Base-by-base conservation (phyloP, 2,329 filamentous ascomycete species). In the Paecilomyces sp. region DNA sequence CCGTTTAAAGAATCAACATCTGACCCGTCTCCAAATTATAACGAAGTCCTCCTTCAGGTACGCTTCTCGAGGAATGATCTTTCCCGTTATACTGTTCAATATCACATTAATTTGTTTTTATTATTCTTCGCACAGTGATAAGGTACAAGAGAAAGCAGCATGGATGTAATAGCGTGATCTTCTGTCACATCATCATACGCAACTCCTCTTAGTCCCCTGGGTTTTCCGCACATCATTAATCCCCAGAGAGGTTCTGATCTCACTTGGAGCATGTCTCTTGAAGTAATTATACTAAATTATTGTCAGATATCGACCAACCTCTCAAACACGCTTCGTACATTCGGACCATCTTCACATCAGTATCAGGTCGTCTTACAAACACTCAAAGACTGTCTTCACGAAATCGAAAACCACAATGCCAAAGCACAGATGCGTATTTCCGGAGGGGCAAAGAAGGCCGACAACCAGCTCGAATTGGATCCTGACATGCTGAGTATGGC, bases 271-370 rank as follows among this genome's bases (percentile, higher is more conserved):
- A 25, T 7, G 5, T 24, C 7, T 33, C 54, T 24, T 3, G 13
- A 18, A 8, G 18, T 2, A 15, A 30, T 2, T 3, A 41, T 25
- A 50, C 50, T 25, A 54, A 30, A 2, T 24, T 33, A n/a, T 8
- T 25, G 24, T 12, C 58, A 77, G 75, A 72, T 77, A 55, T 72
- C 76, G n/a, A 72, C 67, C 58, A 80, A 75, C 56, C 74, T 77
- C 22, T 68, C 69, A 41, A 79, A 77, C 55, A 76, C 73, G 3
- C 66, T 74, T 3, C 65, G 69, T 33, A 76, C 75, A 5, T 77
- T 76, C 60, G 75, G 75, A 6, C 53, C 72, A 12, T 68, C 67
- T 2, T 77, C 74, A 6, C 63, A 58, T 13, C 74, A 77, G 59
- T 76, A 76, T 56, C 69, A 71, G 30, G 66, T 67, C 1, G 69